Conservation (phyloP, 2,329 filamentous ascomycete genomes). For the Talaromyces sp. region DNA sequence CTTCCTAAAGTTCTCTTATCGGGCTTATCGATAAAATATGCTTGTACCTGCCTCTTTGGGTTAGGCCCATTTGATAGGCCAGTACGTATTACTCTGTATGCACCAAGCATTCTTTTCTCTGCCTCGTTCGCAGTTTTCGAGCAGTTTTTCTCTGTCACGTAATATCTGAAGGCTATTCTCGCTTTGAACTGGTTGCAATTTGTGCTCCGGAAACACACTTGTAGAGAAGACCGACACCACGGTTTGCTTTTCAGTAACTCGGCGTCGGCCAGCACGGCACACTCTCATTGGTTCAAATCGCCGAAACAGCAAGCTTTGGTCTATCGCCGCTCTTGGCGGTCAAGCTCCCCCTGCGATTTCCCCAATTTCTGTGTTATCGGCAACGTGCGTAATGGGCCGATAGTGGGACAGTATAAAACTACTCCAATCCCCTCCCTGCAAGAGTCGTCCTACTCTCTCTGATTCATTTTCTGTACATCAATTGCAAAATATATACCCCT, state of each 20-base stretch:
- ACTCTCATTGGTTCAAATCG: constrained; percentile 12
- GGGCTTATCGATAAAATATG: background rate
- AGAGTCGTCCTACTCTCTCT: background rate
- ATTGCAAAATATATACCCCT: background rate
- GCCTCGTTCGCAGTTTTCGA: background rate
- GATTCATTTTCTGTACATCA: background rate
- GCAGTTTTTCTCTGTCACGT: background rate
- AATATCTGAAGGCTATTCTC: background rate
- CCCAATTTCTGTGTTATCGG: constrained; percentile 2
- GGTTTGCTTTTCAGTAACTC: background rate
- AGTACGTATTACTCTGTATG: background rate
- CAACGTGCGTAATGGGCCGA: background rate
- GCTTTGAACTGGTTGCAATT: background rate
- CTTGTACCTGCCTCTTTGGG: constrained; percentile 7
- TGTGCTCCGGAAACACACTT: background rate
- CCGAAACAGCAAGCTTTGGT: constrained; percentile 3
- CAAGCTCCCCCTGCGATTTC: constrained; percentile 9
- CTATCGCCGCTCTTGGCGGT: constrained; percentile 12
- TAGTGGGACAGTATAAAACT: background rate
- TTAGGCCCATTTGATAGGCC: background rate
- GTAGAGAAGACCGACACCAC: background rate
- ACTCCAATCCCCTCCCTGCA: background rate
- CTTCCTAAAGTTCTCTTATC: background rate
- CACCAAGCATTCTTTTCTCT: background rate
- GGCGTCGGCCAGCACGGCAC: background rate